These are phyloP conservation scores for Fusarium sp. DNA, from an alignment of 2,329 filamentous ascomycete species.

Conservation along the genomic window DNA sequence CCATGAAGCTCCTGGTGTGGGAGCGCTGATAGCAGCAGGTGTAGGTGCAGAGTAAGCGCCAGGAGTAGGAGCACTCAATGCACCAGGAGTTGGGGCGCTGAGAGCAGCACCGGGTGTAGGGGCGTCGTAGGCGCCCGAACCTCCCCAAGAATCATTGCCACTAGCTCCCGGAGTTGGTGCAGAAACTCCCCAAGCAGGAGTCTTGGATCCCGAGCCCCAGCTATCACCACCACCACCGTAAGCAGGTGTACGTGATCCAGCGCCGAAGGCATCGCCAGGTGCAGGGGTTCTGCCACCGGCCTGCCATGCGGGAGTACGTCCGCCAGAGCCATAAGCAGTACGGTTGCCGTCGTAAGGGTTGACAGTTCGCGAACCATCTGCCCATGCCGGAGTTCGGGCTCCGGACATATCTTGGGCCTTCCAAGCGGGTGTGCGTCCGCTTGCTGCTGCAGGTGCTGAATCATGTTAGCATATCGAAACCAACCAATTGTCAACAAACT, in stretches of 20 bases:
- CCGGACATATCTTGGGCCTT: constrained; percentile 65
- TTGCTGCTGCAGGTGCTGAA: constrained; percentile 65
- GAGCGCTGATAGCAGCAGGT: constrained; percentile 72
- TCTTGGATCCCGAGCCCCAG: constrained; percentile 79
- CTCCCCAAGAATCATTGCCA: constrained; percentile 69
- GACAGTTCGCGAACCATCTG: constrained; percentile 74
- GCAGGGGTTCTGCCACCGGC: constrained; percentile 81
- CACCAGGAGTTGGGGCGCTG: constrained; percentile 71
- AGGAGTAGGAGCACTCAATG: constrained; percentile 77
- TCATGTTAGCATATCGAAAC: constrained; percentile 42
- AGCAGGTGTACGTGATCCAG: constrained; percentile 76
- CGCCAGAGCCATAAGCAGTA: constrained; percentile 81
- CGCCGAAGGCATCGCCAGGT: constrained; percentile 69
- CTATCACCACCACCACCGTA: constrained; percentile 69
- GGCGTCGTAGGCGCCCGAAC: constrained; percentile 71
- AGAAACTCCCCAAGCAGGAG: constrained; percentile 76
- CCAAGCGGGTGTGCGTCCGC: constrained; percentile 74
- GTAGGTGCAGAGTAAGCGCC: constrained; percentile 76
- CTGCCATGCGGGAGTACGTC: constrained; percentile 81
- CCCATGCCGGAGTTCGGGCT: constrained; percentile 78
- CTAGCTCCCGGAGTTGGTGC: constrained; percentile 70
- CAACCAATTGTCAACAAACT: constrained; percentile 52
- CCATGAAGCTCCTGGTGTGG: constrained; percentile 76
- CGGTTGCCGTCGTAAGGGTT: constrained; percentile 80
- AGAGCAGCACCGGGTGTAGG: constrained; percentile 73